phyloP scores from a whole-genome alignment of 2,329 filamentous ascomycete species.

The Decorospora gaudefroyi region DNA sequence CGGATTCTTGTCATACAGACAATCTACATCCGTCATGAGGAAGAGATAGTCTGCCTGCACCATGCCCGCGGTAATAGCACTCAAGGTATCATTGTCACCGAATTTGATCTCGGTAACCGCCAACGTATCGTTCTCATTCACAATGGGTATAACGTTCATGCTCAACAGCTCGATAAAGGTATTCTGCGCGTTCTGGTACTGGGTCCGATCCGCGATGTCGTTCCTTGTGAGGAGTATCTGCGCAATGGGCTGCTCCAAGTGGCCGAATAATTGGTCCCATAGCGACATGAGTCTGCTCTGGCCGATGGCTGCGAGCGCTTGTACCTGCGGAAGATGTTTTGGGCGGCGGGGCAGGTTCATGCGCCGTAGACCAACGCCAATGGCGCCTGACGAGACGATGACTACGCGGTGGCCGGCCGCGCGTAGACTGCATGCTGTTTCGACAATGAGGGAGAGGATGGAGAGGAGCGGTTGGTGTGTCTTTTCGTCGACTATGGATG shows the following conservation, averaged over 20 bases:
- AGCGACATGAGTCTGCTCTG: conserved; percentile 94
- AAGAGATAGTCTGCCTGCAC: conserved; percentile 96
- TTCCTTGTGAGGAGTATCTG: conserved; percentile 94
- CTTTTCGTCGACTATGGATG: conserved; percentile 96
- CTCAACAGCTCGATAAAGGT: conserved; percentile 87
- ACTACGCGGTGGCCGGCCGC: conserved; percentile 93
- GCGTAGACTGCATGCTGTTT: conserved; percentile 84
- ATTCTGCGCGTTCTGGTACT: conserved; percentile 96
- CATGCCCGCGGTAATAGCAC: conserved; percentile 95
- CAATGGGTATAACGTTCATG: conserved; percentile 96
- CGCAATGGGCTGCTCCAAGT: conserved; percentile 86
- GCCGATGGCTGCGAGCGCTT: conserved; percentile 93
- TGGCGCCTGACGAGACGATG: conserved; percentile 95
- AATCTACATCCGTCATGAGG: conserved; percentile 98
- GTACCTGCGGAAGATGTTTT: conserved; percentile 86
- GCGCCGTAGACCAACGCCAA: conserved; percentile 86
- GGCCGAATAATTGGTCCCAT: conserved; percentile 90
- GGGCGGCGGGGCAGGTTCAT: conserved; percentile 88
- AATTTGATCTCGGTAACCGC: conserved; percentile 99
- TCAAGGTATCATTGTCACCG: conserved; percentile 96
- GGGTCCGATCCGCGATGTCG: conserved; percentile 93
- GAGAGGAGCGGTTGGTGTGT: conserved; percentile 92
- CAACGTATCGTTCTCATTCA: conserved; percentile 98
- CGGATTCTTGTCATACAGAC: conserved; percentile 95
- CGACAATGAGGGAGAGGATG: conserved; percentile 88